Conservation (phyloP, 805 yeast species). For the Metschnikowia colocasiae region DNA sequence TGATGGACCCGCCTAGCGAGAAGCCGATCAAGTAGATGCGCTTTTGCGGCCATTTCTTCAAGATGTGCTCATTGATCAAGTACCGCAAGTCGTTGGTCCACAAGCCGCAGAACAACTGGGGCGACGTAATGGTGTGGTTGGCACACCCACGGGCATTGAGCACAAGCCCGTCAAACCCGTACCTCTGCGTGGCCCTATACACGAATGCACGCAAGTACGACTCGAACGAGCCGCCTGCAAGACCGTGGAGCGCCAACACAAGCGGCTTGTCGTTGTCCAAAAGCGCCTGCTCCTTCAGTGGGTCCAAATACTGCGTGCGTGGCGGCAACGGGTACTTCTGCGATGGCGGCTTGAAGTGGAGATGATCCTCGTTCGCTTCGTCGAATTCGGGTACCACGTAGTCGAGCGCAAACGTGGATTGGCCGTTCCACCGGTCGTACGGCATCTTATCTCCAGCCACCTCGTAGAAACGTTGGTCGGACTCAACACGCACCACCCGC, state of each 20-base stretch:
- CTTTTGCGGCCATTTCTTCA: constrained; percentile 54
- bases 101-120: constrained; percentile 61
- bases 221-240: constrained; percentile 80
- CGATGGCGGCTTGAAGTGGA: constrained; percentile 39
- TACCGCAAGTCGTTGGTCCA: constrained; percentile 68
- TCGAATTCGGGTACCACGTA: constrained; percentile 34
- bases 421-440: constrained; percentile 41
- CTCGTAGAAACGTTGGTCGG: constrained; percentile 22
- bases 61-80: constrained; percentile 48
- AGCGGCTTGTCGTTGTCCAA: constrained; percentile 47
- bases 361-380: constrained; percentile 20
- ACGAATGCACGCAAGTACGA: constrained; percentile 61
- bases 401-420: constrained; percentile 48
- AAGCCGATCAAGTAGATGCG: constrained; percentile 65
- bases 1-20: constrained; percentile 68
- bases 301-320: constrained; percentile 58
- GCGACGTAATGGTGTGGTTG: constrained; percentile 66
- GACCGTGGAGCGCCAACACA: constrained; percentile 62
- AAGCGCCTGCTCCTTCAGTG: constrained; percentile 36
- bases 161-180: constrained; percentile 53
- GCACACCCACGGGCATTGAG: constrained; percentile 76
- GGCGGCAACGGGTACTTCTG: constrained; percentile 60
- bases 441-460: constrained; percentile 27
- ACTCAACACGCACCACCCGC: constrained; percentile 33
- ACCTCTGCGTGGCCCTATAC: constrained; percentile 38